Conservation (phyloP, 495 filamentous ascomycete species). For the Acidiella bohemica region DNA sequence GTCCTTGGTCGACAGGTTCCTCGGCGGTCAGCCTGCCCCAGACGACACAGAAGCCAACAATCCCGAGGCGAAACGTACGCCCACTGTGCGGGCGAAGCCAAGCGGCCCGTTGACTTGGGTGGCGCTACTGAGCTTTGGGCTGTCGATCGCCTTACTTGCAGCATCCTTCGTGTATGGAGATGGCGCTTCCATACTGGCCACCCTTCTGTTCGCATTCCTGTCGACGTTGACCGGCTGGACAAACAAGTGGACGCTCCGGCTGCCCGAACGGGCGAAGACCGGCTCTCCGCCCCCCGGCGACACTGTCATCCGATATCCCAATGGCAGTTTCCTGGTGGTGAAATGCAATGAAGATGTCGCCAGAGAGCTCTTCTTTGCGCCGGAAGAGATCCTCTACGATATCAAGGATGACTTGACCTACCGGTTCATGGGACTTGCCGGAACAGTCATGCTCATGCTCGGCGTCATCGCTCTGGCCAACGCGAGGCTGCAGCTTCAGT, state of each 20-base stretch:
- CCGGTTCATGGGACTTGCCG: slow-evolving; percentile 31
- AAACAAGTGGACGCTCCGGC: slow-evolving; percentile 31
- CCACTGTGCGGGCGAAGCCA: slow-evolving; percentile 23
- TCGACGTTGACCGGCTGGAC: slow-evolving; percentile 32
- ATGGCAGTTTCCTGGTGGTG: slow-evolving; percentile 29
- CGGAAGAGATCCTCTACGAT: slow-evolving; percentile 32
- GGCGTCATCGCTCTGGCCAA: slow-evolving; percentile 37
- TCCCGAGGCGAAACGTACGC: neutral
- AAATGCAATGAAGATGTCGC: slow-evolving; percentile 29
- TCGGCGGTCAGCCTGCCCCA: slow-evolving; percentile 1
- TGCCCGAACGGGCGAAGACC: slow-evolving; percentile 18
- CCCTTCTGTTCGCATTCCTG: slow-evolving; percentile 33
- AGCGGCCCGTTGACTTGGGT: slow-evolving; percentile 29
- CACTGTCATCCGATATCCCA: slow-evolving; percentile 30
- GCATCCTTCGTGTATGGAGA: slow-evolving; percentile 28
- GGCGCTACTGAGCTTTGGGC: slow-evolving; percentile 28
- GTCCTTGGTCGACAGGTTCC: neutral
- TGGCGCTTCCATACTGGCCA: slow-evolving; percentile 33
- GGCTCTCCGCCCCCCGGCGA: slow-evolving; percentile 19
- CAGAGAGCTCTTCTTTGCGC: slow-evolving; percentile 30
- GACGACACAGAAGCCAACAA: slow-evolving; percentile 2
- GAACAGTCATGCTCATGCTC: slow-evolving; percentile 36
- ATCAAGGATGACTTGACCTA: slow-evolving; percentile 25
- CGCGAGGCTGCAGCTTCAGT: slow-evolving; percentile 28
- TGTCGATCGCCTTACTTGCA: slow-evolving; percentile 27